Conservation (phyloP, 208 protist genomes). For the Tetramitus jugosus region DNA sequence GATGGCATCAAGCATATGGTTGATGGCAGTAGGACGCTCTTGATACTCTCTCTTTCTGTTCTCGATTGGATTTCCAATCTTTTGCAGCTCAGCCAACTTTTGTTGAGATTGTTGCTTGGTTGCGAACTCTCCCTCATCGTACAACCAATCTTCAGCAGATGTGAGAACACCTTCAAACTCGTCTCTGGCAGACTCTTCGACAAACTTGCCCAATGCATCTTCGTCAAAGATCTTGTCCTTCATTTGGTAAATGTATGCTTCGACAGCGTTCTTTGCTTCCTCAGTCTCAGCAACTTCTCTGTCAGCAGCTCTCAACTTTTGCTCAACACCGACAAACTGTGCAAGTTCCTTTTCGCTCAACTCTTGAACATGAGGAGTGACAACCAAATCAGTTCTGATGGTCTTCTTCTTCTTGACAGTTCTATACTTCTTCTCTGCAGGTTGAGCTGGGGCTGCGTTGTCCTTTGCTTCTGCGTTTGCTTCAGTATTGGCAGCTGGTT, state of each 20-base stretch:
- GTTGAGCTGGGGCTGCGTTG: constrained; percentile 13
- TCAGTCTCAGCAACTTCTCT: constrained; percentile 50
- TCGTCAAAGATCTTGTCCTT: constrained; percentile 48
- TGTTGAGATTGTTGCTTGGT: constrained; percentile 55
- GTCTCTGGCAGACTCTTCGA: constrained; percentile 43
- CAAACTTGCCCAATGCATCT: constrained; percentile 56
- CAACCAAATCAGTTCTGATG: constrained; percentile 39
- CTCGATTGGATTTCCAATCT: constrained; percentile 52
- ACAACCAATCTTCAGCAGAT: constrained; percentile 67
- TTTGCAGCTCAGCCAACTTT: constrained; percentile 58
- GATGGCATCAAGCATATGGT: not conserved
- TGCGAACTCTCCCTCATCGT: constrained; percentile 66
- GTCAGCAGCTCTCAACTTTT: constrained; percentile 64
- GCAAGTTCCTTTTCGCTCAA: constrained; percentile 31
- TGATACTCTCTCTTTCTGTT: constrained; percentile 10
- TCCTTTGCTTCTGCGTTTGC: constrained; percentile 30
- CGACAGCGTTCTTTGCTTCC: constrained; percentile 75
- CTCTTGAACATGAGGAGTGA: constrained; percentile 38
- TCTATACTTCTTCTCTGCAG: constrained; percentile 34
- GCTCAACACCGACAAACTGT: constrained; percentile 53
- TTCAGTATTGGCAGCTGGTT: constrained; percentile 37
- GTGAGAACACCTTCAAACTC: constrained; percentile 57
- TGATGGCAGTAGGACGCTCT: not conserved
- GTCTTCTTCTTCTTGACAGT: constrained; percentile 45
- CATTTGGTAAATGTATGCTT: constrained; percentile 75